These are phyloP conservation scores for Rutstroemia sp. DNA, from an alignment of 2,329 filamentous ascomycete genomes.

Conservation along the genomic window DNA sequence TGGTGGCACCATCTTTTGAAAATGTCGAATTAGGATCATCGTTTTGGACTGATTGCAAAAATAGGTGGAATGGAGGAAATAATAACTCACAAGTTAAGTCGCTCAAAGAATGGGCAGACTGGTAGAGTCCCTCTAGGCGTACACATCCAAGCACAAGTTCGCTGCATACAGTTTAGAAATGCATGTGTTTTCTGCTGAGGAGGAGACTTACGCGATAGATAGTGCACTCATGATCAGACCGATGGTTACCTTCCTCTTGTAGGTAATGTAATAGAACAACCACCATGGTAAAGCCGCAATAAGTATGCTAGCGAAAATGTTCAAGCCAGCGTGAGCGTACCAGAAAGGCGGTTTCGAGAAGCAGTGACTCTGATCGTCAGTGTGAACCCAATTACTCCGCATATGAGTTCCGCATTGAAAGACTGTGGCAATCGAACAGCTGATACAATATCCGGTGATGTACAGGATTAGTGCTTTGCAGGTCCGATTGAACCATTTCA, in stretches of 20 bases:
- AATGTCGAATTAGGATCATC: neutral
- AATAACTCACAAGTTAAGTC: neutral
- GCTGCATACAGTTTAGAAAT: neutral
- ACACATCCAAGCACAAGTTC: constrained; percentile 1
- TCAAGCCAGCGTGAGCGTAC: constrained; percentile 12
- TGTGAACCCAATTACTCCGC: constrained; percentile 10
- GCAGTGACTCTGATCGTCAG: constrained; percentile 9
- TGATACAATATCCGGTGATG: constrained; percentile 5
- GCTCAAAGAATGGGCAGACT: neutral
- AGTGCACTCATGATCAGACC: constrained; percentile 9
- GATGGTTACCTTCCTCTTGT: constrained; percentile 11
- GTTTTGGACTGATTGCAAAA: neutral
- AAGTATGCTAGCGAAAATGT: constrained; percentile 8
- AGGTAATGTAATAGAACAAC: constrained; percentile 10
- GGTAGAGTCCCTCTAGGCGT: neutral
- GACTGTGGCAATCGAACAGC: constrained; percentile 9
- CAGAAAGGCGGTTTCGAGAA: constrained; percentile 14
- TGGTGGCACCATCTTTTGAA: constrained; percentile 4
- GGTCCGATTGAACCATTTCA: constrained; percentile 9
- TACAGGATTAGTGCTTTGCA: constrained; percentile 12
- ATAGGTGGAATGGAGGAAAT: neutral
- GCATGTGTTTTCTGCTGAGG: too few relatives aligned
- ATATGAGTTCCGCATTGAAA: constrained; percentile 14
- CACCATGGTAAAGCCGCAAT: constrained; percentile 9
- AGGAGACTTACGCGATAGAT: constrained; percentile 5